These are phyloP conservation scores for Aureobasidium namibiae DNA, from an alignment of 2,329 filamentous ascomycete genomes.

Conservation along the genomic window DNA sequence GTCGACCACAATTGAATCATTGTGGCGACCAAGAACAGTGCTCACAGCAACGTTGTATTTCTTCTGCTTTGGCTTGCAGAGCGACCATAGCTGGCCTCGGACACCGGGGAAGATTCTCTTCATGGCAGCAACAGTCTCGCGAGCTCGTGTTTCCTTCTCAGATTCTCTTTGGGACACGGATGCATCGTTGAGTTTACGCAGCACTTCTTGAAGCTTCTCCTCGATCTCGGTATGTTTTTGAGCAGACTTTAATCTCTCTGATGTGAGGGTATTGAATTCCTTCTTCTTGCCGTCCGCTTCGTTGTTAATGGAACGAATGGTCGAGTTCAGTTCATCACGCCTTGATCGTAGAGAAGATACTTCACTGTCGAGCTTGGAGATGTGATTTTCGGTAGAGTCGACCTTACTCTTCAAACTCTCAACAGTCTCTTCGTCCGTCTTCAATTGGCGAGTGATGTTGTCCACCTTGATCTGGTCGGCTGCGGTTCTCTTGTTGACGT, in stretches of 20 bases:
- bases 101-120: slow-evolving; percentile 91
- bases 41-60: slow-evolving; percentile 92
- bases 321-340: slow-evolving; percentile 53
- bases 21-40: slow-evolving; percentile 84
- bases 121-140: slow-evolving; percentile 75
- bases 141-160: slow-evolving; percentile 68
- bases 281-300: slow-evolving; percentile 88
- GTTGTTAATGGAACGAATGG: slow-evolving; percentile 56
- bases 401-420: slow-evolving; percentile 85
- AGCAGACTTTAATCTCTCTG: slow-evolving; percentile 70
- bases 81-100: slow-evolving; percentile 77
- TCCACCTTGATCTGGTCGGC: slow-evolving; percentile 75
- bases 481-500: slow-evolving; percentile 76
- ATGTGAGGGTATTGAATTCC: slow-evolving; percentile 76
- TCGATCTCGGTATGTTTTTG: slow-evolving; percentile 83
- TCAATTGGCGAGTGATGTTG: slow-evolving; percentile 78
- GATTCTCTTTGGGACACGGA: slow-evolving; percentile 80
- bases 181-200: slow-evolving; percentile 73
- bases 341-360: slow-evolving; percentile 61
- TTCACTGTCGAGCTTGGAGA: slow-evolving; percentile 67
- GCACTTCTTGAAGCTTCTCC: slow-evolving; percentile 76
- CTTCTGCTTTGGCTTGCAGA: slow-evolving; percentile 94
- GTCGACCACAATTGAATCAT: slow-evolving; percentile 90
- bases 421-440: slow-evolving; percentile 84
- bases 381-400: slow-evolving; percentile 64